Evolutionary conservation across 2,329 filamentous ascomycete genomes (phyloP).

Genomic region (Dryadomyces quercivorus): DNA sequence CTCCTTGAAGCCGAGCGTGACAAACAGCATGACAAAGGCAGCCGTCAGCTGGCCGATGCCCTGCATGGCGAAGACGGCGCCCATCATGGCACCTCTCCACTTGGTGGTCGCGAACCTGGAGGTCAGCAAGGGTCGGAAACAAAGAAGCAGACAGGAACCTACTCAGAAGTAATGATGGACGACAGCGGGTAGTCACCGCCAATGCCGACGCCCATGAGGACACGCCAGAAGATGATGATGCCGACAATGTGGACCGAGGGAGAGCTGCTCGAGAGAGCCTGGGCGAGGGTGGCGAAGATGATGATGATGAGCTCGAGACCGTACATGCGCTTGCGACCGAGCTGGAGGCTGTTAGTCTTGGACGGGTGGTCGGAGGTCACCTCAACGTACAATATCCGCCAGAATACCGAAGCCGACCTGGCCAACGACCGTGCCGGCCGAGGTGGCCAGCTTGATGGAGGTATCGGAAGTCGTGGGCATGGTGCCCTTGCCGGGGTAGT

Average conservation of each 20-base stretch:
- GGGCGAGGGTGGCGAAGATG: conserved; percentile 65
- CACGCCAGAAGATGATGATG: conserved; percentile 68
- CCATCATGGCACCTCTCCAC: conserved; percentile 82
- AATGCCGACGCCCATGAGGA: conserved; percentile 61
- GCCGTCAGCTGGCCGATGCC: conserved; percentile 69
- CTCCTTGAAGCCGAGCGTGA: conserved; percentile 58
- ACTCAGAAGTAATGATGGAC: conserved; percentile 72
- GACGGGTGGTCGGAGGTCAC: background rate
- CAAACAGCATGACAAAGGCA: conserved; percentile 64
- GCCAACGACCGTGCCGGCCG: conserved; percentile 70
- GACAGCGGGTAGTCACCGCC: conserved; percentile 74
- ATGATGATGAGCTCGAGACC: conserved; percentile 71
- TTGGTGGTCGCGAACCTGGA: conserved; percentile 62
- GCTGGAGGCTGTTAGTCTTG: conserved; percentile 2
- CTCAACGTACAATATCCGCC: conserved; percentile 39
- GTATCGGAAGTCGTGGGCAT: conserved; percentile 61
- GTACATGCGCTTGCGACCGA: conserved; percentile 44
- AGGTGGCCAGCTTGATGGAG: conserved; percentile 76
- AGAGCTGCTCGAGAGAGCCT: conserved; percentile 53
- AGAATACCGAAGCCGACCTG: conserved; percentile 70
- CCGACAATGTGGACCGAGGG: conserved; percentile 51
- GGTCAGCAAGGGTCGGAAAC: background rate
- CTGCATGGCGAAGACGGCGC: conserved; percentile 77
- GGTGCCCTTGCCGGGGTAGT: conserved; percentile 44
- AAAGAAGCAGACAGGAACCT: background rate